Evolutionary conservation across 2,329 filamentous ascomycete species (phyloP).

Genomic region (Ophiosphaerella herpotricha): DNA sequence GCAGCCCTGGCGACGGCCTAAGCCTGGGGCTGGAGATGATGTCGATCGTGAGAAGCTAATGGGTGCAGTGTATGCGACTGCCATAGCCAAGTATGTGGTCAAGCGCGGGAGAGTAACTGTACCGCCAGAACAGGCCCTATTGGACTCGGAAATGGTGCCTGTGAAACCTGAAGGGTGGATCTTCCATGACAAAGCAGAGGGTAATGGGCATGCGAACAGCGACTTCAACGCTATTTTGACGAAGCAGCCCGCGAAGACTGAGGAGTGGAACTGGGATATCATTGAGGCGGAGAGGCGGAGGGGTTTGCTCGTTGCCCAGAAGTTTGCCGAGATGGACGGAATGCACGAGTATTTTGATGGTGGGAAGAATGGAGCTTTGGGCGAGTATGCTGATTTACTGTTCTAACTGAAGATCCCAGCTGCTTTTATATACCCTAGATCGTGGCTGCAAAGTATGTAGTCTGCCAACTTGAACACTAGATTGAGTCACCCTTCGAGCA

Average conservation of each 20-base stretch:
- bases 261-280: constrained; percentile 63
- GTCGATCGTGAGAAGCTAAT: constrained; percentile 43
- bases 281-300: constrained; percentile 62
- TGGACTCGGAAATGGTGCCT: constrained; percentile 75
- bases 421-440: constrained; percentile 6
- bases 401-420: constrained; percentile 16
- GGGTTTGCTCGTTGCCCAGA: constrained; percentile 60
- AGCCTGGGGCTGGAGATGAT: constrained; percentile 17
- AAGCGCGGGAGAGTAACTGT: constrained; percentile 73
- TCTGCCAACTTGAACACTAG: too few species aligned
- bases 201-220: constrained; percentile 12
- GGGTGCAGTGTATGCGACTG: constrained; percentile 55
- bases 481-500: too few species aligned
- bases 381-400: constrained; percentile 48
- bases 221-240: constrained; percentile 18
- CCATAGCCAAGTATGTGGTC: constrained; percentile 56
- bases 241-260: constrained; percentile 39
- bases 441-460: background rate
- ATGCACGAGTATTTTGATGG: constrained; percentile 58
- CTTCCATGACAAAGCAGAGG: constrained; percentile 16
- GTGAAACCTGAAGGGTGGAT: constrained; percentile 65
- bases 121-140: constrained; percentile 76
- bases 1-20: constrained; percentile 51
- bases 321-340: constrained; percentile 60
- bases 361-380: constrained; percentile 49